phyloP scores from a whole-genome alignment of 2,329 filamentous ascomycete genomes.

The Dactylellina cionopaga region DNA sequence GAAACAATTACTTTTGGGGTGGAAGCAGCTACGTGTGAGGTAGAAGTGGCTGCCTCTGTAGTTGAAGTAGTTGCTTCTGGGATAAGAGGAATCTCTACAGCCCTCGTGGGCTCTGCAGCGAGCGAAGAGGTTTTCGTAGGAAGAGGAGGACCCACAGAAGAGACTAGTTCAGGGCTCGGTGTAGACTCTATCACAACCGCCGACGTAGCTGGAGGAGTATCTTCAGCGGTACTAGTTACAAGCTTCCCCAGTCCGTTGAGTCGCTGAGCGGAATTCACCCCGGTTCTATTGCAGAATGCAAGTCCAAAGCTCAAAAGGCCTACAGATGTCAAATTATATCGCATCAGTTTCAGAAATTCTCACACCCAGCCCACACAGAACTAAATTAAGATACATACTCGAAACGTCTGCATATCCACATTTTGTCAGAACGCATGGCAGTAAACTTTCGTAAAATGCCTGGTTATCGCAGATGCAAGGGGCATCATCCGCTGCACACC shows the following conservation, averaged over 20 bases:
- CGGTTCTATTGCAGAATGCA: constrained; percentile 25
- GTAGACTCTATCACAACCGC: constrained; percentile 3
- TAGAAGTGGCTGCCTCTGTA: not conserved
- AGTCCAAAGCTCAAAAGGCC: constrained; percentile 34
- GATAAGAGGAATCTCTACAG: not conserved
- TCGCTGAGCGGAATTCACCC: constrained; percentile 31
- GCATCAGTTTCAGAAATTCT: not conserved
- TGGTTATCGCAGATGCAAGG: constrained; percentile 44
- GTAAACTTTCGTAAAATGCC: constrained; percentile 22
- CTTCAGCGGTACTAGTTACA: not conserved
- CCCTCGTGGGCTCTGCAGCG: not conserved
- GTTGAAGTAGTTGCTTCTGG: constrained; percentile 1
- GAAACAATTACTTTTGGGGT: not conserved
- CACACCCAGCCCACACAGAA: not conserved
- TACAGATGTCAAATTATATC: not conserved
- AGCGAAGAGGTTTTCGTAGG: not conserved
- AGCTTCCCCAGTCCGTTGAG: constrained; percentile 17
- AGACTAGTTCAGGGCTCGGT: not conserved
- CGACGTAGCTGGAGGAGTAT: constrained; percentile 6
- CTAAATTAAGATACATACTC: constrained; percentile 11
- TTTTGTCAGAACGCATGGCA: constrained; percentile 28
- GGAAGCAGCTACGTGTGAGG: not conserved
- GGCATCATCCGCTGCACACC: constrained; percentile 13
- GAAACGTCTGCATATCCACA: constrained; percentile 36
- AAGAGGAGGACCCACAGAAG: constrained; percentile 1